Base-by-base conservation (phyloP, 805 yeast genomes). In the Tetrapisispora pingtungensis region DNA sequence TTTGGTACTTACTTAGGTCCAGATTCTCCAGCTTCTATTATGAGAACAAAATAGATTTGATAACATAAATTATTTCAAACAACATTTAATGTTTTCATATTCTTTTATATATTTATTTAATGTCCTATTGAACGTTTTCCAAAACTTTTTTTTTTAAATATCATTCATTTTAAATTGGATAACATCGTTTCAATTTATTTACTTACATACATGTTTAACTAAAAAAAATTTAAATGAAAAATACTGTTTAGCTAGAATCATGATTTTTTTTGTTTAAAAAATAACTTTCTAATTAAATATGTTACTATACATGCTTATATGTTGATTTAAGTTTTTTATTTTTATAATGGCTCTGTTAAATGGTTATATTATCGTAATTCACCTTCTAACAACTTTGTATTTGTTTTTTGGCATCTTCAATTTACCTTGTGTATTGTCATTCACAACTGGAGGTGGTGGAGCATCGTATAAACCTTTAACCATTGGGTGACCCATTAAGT, bases 401-500 rank as follows among this genome's bases (percentile, higher is more conserved):
- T 61, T 62, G 38, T 61, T 62, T 47, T 62, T 62, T 48, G 64
- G 65, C 47, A 49, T 44, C 46, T 61, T 61, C 36, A 55, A 39
- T 36, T 32, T 40, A 57, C 61, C 49, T 60, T 61, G 46, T 61
- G 64, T 44, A 48, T 42, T 46, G 58, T 58, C 43, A 54, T 18
- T 32, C 3, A 41, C 37, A 7, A 35, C 36, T 18, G 70, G 71
- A 14, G 78, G 76, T 35, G 72, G 71, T 36, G 66, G 68, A 43
- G 66, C 69, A 31, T 77, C 80, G 55, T 84, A 84, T 31, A 83
- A 75, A 45, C 73, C 64, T 49, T 79, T 86, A 1, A 88, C 79
- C 72, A 80, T 79, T 42, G 96, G 96, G 55, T 84, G 87, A 27
- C 84, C 89, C 71, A 85, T 74, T 36, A 89, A 73, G 37, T 82